phyloP scores from a whole-genome alignment of 805 yeast species.

The Cyberlindnera misumaiensis region DNA sequence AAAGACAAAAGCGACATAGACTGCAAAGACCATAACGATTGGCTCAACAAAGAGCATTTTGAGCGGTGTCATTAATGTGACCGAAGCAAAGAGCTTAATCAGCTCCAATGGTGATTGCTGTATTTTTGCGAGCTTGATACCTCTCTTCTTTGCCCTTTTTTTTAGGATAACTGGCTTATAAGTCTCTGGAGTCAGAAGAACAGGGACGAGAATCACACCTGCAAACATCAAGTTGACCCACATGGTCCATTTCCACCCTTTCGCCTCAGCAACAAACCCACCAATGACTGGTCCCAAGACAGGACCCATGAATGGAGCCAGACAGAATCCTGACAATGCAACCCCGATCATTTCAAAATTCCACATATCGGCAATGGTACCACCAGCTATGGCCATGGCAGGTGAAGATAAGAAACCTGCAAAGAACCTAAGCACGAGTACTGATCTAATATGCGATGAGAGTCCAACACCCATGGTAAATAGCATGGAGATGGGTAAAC shows the following conservation, averaged over 20 bases:
- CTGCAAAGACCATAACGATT: slow-evolving; percentile 60
- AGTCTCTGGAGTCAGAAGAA: slow-evolving; percentile 55
- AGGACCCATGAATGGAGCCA: slow-evolving; percentile 79
- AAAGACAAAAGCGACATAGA: slow-evolving; percentile 68
- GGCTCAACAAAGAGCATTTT: slow-evolving; percentile 70
- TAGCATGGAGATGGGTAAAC: slow-evolving; percentile 62
- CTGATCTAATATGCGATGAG: slow-evolving; percentile 50
- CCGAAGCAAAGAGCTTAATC: slow-evolving; percentile 38
- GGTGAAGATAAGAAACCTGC: slow-evolving; percentile 76
- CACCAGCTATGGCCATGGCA: slow-evolving; percentile 79
- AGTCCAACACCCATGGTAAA: slow-evolving; percentile 72
- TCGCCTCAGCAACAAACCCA: slow-evolving; percentile 53
- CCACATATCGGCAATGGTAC: slow-evolving; percentile 77
- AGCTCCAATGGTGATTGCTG: slow-evolving; percentile 30
- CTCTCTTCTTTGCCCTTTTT: slow-evolving; percentile 54
- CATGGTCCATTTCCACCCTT: slow-evolving; percentile 66
- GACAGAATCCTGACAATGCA: slow-evolving; percentile 74
- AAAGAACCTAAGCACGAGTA: slow-evolving; percentile 66
- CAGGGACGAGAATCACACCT: slow-evolving; percentile 42
- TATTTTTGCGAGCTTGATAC: slow-evolving; percentile 38
- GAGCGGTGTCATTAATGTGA: slow-evolving; percentile 54
- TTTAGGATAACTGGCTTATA: slow-evolving; percentile 61
- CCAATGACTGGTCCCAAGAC: slow-evolving; percentile 72
- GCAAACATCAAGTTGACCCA: slow-evolving; percentile 70
- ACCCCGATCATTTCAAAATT: slow-evolving; percentile 54